Base-by-base conservation (phyloP, 2,329 filamentous ascomycete genomes). In the Diaporthe caulivora region DNA sequence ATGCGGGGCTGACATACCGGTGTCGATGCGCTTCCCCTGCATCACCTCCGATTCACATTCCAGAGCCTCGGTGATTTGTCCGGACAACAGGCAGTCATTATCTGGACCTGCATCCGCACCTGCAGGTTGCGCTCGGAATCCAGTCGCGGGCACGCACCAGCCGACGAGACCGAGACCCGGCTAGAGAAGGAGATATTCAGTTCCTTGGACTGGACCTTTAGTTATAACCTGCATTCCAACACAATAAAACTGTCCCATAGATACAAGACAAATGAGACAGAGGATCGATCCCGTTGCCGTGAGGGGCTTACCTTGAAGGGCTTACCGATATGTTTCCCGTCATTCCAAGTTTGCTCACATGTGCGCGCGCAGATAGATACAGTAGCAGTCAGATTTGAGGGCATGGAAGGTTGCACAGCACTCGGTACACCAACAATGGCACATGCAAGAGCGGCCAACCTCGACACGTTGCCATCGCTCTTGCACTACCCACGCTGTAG, bases 31-130 rank as follows among this genome's bases (percentile, higher is more conserved):
- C n/a, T n/a, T 53, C 15, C 47, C 21, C 62, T 40, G 62, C 44
- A 9, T 40, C 37, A 8, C 6, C 44, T 37, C 44, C 17, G 24
- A 51, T 34, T 29, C 31, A 18, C 44, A 65, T 51, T 51, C 44
- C 44, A 51, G 37, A 13, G 37, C 7, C 3, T 49, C 18, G 62
- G 26, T 65, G 17, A 21, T 24, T 51, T 51, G 13, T 37, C 44
- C 24, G 44, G 62, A 67, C 29, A 51, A 51, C 62, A 67, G 62
- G 62, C 44, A 67, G 62, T 51, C 29, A 37, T 51, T 40, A 65
- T 37, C n/a, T 67, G 62, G 21, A 18, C 60, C 60, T 49, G 29
- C n/a, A 37, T 18, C 42, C 29, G 60, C 37, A 65, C 60, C 60
- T 65, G 60, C 60, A 65, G 60, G 60, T 29, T 49, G 29, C 29